Base-by-base conservation (phyloP, 2,329 filamentous ascomycete genomes). In the Beauveria varroae region DNA sequence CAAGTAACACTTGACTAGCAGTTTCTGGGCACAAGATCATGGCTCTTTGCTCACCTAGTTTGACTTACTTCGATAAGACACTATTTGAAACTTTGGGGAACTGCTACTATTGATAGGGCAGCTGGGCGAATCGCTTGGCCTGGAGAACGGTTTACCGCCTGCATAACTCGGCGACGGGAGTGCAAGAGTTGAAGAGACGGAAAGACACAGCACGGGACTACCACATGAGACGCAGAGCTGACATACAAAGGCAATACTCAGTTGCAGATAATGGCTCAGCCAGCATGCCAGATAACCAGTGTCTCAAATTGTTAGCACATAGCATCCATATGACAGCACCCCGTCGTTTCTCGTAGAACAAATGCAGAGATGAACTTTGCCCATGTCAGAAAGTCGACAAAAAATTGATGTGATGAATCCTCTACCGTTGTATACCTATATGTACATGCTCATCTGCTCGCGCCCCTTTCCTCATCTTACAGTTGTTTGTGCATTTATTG, bases 401-500 rank as follows among this genome's bases (percentile, higher is more conserved):
- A 62, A 30, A 46, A 9, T 16, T 62, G 47, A 43, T 54, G 47
- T 44, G 49, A 53, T 41, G 34, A 37, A 37, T 58, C 30, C 47
- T 49, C 60, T 54, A 62, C 47, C 49, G 30, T 62, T 58, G 40
- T n/a, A 20, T 41, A 30, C 28, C 28, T 30, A 4, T 63, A 63
- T 63, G 62, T 63, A 63, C 62, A 62, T 43, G 2, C 43, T 40
- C 22, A 34, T 20, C 49, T 26, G 20, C 53, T 46, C 37, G 44
- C 28, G 22, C 34, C 37, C 52, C 6, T 20, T 28, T 28, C 37
- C 4, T 16, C 52, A 56, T 58, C 60, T 26, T 62, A 57, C 54
- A 62, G 22, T 50, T 37, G 28, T 46, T 50, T 43, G 37, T 59
- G 47, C 43, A 30, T 60, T 71, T 69, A 65, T 71, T 68, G 61